Evolutionary conservation across 2,329 filamentous ascomycete genomes (phyloP), one percentile per base, ranked within the genome.

Genomic region (Juglanconis juglandina): DNA sequence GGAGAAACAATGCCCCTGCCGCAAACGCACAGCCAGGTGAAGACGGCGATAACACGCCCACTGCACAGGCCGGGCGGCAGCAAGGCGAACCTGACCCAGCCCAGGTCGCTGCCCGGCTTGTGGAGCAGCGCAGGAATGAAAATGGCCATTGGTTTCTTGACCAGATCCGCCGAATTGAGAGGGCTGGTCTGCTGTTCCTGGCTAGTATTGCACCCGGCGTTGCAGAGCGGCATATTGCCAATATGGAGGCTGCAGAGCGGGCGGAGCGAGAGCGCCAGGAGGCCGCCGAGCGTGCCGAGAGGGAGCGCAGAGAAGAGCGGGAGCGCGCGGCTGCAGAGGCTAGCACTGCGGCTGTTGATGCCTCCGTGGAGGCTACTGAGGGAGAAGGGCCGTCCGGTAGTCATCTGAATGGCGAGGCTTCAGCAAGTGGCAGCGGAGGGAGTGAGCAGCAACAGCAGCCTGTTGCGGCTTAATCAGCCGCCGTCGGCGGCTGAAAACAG

Each of bases 171-270:
- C 75, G 83, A 10, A 67, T 84, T 6, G 85, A 89, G 71, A 80
- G 86, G 63, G 82, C 85, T 17, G 77, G 82, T 0, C 77, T 88
- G 14, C 75, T 89, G 32, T 88, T 89, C 67, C 74, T 89, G 30
- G 86, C 86, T 24, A 89, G 86, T 68, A 80, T 89, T 62, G 84
- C 86, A 1, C 86, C 86, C 1, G 86, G 86, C 9, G 80, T 89
- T 32, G 85, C 85, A 1, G 86, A 89, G 71, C 76, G 85, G 53
- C 86, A 89, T 63, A 87, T 89, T 62, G 82, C 81, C 32, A 78
- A 82, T 49, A 70, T 85, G 2, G 82, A 85, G 66, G 81, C 79
- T 4, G 79, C 82, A 58, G 79, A 77, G 44, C 74, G 78, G 53
- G 76, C 71, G 2, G 80, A 80, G 65, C 69, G 74, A 46, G 72